phyloP scores from a whole-genome alignment of 352 stramenopile genomes.

The Globisporangium acanthophoron region DNA sequence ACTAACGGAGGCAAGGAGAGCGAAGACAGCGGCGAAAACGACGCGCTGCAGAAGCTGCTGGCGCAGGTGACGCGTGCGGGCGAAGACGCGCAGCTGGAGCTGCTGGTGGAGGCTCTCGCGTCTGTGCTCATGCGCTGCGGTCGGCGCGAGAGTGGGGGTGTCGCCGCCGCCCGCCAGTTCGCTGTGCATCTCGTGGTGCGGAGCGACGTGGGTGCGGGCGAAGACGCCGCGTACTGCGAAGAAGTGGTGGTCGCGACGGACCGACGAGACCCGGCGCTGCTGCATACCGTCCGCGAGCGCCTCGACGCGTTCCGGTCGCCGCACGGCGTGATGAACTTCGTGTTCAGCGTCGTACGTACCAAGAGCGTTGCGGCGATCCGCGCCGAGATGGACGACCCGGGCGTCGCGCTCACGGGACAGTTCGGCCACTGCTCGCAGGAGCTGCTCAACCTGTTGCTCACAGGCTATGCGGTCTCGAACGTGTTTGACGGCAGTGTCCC shows the following conservation, averaged over 20 bases:
- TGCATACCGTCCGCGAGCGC: slow-evolving; percentile 6
- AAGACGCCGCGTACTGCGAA: slow-evolving; percentile 9
- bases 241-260: slow-evolving; percentile 6
- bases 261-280: slow-evolving; percentile 6
- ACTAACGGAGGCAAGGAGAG: too few relatives aligned
- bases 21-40: too few relatives aligned
- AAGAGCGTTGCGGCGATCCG: slow-evolving; percentile 36
- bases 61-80: not conserved
- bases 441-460: slow-evolving; percentile 83
- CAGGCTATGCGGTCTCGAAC: slow-evolving; percentile 69
- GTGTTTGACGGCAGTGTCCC: slow-evolving; percentile 78
- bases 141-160: not conserved
- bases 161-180: not conserved
- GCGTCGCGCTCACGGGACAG: slow-evolving; percentile 47
- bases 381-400: slow-evolving; percentile 72
- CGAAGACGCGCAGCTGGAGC: slow-evolving; percentile 2
- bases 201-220: not conserved
- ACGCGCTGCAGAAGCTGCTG: slow-evolving; percentile 10
- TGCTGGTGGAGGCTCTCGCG: slow-evolving; percentile 19
- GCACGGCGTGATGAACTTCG: slow-evolving; percentile 65
- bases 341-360: slow-evolving; percentile 62
- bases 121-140: slow-evolving; percentile 29
- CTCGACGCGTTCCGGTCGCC: slow-evolving; percentile 26
- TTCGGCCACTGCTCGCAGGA: slow-evolving; percentile 86
- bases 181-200: slow-evolving; percentile 20